Conservation (phyloP, 2,329 filamentous ascomycete genomes). For the Neonectria sp. region DNA sequence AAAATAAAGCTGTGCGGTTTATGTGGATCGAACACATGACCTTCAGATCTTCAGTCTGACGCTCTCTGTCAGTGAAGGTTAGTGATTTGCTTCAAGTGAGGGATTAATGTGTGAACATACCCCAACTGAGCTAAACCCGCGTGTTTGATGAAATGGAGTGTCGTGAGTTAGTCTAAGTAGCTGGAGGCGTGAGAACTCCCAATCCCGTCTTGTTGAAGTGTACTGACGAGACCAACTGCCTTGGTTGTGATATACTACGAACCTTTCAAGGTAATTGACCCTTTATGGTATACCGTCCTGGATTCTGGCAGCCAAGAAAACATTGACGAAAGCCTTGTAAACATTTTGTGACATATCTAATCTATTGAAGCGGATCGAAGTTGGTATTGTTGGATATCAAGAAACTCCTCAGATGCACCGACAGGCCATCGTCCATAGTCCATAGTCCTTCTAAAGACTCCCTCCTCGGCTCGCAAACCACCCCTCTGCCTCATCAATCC, state of each 20-base stretch:
- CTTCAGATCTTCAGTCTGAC: constrained; percentile 48
- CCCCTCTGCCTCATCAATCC: constrained; percentile 52
- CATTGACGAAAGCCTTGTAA: not conserved
- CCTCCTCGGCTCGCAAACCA: constrained; percentile 51
- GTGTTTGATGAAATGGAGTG: not conserved
- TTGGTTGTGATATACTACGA: not conserved
- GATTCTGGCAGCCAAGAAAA: not conserved
- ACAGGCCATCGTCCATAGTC: not conserved
- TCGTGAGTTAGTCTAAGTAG: not conserved
- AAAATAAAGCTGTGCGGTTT: constrained; percentile 40
- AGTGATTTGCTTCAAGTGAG: constrained; percentile 40
- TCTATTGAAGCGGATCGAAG: not conserved
- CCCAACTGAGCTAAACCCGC: constrained; percentile 53
- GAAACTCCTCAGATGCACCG: not conserved
- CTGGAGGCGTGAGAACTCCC: not conserved
- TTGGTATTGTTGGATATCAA: not conserved
- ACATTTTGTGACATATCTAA: no score
- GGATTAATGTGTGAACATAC: constrained; percentile 42
- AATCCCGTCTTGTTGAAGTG: not conserved
- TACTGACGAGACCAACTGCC: not conserved
- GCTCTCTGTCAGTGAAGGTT: constrained; percentile 43
- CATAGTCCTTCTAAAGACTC: constrained; percentile 4
- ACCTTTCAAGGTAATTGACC: no score
- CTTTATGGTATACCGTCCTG: no score
- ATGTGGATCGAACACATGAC: constrained; percentile 51